These are phyloP conservation scores for Teunomyces stri DNA, from an alignment of 805 yeast genomes.

Conservation along the genomic window DNA sequence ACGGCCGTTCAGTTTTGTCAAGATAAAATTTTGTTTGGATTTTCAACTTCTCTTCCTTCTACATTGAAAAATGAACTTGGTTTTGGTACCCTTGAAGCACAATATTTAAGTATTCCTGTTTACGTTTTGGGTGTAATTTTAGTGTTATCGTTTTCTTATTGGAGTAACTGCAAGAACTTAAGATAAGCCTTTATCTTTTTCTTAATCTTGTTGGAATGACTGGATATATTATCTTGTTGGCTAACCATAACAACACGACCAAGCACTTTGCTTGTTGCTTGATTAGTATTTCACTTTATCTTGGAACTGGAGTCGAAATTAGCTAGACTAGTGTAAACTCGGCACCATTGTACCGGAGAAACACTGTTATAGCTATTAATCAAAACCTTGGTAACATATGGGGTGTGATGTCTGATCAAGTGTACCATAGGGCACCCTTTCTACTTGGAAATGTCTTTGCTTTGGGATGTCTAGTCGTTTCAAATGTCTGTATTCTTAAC, in stretches of 20 bases:
- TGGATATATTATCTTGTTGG: slow-evolving; percentile 32
- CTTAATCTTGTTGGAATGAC: slow-evolving; percentile 23
- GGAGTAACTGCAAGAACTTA: slow-evolving; percentile 23
- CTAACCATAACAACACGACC: slow-evolving; percentile 26
- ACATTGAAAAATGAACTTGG: slow-evolving; percentile 34
- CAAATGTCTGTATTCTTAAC: slow-evolving; percentile 16
- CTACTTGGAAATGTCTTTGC: slow-evolving; percentile 39
- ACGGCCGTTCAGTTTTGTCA: slow-evolving; percentile 43
- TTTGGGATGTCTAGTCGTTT: slow-evolving; percentile 29
- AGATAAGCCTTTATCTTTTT: slow-evolving; percentile 31
- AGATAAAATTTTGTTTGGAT: slow-evolving; percentile 43
- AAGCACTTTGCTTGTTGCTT: slow-evolving; percentile 37
- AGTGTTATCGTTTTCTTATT: slow-evolving; percentile 19
- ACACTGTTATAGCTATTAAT: slow-evolving; percentile 40
- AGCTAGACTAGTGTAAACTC: slow-evolving; percentile 45
- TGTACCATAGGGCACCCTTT: slow-evolving; percentile 40
- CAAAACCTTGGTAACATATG: slow-evolving; percentile 46
- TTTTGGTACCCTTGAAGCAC: slow-evolving; percentile 26
- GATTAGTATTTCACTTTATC: slow-evolving; percentile 34
- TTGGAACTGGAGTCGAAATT: slow-evolving; percentile 37
- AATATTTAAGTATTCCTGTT: slow-evolving; percentile 40
- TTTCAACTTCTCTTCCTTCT: slow-evolving; percentile 39
- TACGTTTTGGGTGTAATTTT: slow-evolving; percentile 32
- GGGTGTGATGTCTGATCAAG: slow-evolving; percentile 45
- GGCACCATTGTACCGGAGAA: slow-evolving; percentile 42